Base-by-base conservation (phyloP, 257 asterid genomes). In the Rauvolfia tetraphylla region DNA sequence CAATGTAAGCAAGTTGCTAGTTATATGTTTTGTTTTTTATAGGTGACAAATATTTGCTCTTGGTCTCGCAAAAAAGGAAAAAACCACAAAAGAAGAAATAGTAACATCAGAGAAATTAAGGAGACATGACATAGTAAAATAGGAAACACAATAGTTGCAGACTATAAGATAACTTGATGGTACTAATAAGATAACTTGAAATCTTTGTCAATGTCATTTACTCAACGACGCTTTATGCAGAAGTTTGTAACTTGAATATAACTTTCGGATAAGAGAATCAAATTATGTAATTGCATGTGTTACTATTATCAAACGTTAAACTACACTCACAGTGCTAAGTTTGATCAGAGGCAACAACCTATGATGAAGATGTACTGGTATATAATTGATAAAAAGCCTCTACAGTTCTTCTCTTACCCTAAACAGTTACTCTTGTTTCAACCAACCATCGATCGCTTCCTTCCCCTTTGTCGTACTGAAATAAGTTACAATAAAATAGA, bases 371-470 rank as follows among this genome's bases (percentile, higher is more conserved):
- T 20, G 7, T 44, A 15, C 9, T 10, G 7, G 3, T 36, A n/a
- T n/a, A n/a, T n/a, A n/a, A n/a, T n/a, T n/a, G n/a, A n/a, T n/a
- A n/a, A n/a, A n/a, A n/a, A n/a, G n/a, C n/a, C n/a, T n/a, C n/a
- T n/a, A n/a, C n/a, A 34, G 9, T 65, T 65, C 25, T 14, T 31
- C 29, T 36, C 29, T 18, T 66, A 66, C 71, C 70, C 36, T 18
- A 18, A 65, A 65, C 5, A 34, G 70, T 33, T 65, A 7, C 29
- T 66, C 49, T 22, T 36, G 22, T 38, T 71, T 91, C 86, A 92
- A 57, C 97, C 98, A 81, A 94, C 72, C 97, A 94, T 94, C 7
- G 97, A 85, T 77, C 97, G 95, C 86, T 94, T 94, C 83, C 98
- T 87, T 70, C 98, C 97, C 86, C 97, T 81, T 79, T 90, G 97